phyloP scores from a whole-genome alignment of 2,329 filamentous ascomycete genomes.

The Fusarium kyushuense region DNA sequence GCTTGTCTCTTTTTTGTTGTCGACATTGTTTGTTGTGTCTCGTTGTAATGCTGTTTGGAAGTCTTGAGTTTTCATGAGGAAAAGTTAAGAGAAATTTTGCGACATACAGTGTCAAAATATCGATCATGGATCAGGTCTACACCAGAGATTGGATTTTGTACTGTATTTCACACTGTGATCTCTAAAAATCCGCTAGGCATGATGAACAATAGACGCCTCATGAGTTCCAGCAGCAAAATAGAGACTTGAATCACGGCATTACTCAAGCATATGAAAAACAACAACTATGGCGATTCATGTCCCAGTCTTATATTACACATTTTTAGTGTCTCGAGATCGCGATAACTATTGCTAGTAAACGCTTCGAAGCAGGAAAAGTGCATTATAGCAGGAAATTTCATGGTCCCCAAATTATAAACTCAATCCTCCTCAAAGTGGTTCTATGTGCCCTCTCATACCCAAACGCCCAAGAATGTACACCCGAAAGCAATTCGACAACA shows the following conservation, averaged over 20 bases:
- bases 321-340: neutral
- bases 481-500: neutral
- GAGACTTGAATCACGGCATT: neutral
- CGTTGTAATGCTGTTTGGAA: conserved; percentile 3
- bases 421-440: conserved; percentile 7
- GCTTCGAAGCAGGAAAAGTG: neutral
- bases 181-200: conserved; percentile 26
- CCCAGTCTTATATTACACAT: neutral
- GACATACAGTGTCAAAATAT: conserved; percentile 36
- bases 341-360: neutral
- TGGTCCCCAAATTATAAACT: neutral
- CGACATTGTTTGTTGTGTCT: conserved; percentile 51
- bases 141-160: neutral
- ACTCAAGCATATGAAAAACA: neutral
- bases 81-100: conserved; percentile 36
- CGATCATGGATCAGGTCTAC: conserved; percentile 2
- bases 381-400: neutral
- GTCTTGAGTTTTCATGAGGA: too few species aligned
- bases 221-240: conserved; percentile 10
- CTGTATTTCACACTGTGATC: conserved; percentile 29
- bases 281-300: neutral
- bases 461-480: too few species aligned
- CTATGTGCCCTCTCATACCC: conserved; percentile 15
- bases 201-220: conserved; percentile 18
- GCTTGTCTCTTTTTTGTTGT: conserved; percentile 68